phyloP scores from a whole-genome alignment of 1,284 basidiomycete species.

The Fomitiporia mediterranea region DNA sequence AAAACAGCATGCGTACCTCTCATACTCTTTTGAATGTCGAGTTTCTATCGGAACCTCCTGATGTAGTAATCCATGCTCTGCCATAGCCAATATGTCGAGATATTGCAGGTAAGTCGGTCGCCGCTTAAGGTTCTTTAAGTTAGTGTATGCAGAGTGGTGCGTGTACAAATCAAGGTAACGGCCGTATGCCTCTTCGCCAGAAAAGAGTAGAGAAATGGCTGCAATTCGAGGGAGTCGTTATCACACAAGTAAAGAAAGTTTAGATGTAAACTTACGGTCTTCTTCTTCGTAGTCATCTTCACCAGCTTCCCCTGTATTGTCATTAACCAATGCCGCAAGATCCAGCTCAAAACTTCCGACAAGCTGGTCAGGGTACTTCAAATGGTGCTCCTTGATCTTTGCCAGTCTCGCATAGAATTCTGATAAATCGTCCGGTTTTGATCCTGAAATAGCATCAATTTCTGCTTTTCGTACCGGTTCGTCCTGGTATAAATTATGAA shows the following conservation, averaged over 20 bases:
- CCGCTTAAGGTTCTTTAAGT: constrained; percentile 79
- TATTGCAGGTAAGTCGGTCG: constrained; percentile 88
- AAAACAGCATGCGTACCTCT: constrained; percentile 49
- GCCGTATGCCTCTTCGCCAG: constrained; percentile 93
- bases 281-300: constrained; percentile 77
- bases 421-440: constrained; percentile 63
- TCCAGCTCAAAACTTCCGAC: constrained; percentile 78
- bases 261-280: constrained; percentile 56
- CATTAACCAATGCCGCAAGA: constrained; percentile 73
- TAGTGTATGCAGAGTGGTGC: constrained; percentile 86
- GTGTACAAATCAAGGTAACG: constrained; percentile 92
- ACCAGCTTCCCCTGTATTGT: constrained; percentile 59
- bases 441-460: constrained; percentile 56
- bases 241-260: constrained; percentile 7
- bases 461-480: constrained; percentile 60
- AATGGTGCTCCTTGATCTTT: constrained; percentile 94
- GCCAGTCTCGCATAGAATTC: constrained; percentile 94
- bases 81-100: constrained; percentile 72
- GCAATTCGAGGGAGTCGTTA: constrained; percentile 21
- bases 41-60: constrained; percentile 70
- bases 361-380: constrained; percentile 87
- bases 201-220: constrained; percentile 89
- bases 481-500: constrained; percentile 74
- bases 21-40: constrained; percentile 72
- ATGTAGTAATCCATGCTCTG: constrained; percentile 56